Evolutionary conservation across 108 stramenopile species (phyloP).

Genomic region (Skeletonema potamos): DNA sequence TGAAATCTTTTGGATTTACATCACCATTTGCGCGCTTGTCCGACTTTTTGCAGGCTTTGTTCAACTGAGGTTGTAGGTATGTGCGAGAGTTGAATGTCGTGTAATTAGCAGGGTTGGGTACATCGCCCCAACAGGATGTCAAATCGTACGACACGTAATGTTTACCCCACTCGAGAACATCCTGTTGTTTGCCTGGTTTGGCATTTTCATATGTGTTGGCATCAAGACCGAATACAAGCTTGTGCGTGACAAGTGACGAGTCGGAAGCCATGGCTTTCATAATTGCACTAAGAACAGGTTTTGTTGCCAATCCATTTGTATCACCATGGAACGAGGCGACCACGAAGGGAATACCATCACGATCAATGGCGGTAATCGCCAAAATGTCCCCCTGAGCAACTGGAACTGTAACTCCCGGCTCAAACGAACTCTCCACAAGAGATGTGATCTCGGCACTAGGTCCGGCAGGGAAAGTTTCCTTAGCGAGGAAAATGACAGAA

Average conservation of each 20-base stretch:
- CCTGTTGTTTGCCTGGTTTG: constrained; percentile 60
- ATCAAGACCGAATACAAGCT: constrained; percentile 71
- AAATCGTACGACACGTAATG: constrained; percentile 51
- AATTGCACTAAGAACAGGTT: constrained; percentile 61
- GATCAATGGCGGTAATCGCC: constrained; percentile 46
- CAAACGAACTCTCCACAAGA: constrained; percentile 42
- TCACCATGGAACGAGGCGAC: constrained; percentile 76
- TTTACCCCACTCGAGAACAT: constrained; percentile 60
- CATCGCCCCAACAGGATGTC: constrained; percentile 63
- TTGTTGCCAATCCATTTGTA: constrained; percentile 74
- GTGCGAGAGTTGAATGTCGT: constrained; percentile 77
- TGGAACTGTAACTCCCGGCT: constrained; percentile 52
- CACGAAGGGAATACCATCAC: constrained; percentile 45
- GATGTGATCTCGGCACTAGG: constrained; percentile 48
- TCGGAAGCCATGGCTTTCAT: constrained; percentile 43
- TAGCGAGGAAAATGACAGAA: constrained; percentile 62
- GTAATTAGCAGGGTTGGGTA: constrained; percentile 54
- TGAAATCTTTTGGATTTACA: constrained; percentile 79
- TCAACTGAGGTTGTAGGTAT: constrained; percentile 76
- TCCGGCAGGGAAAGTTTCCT: constrained; percentile 44
- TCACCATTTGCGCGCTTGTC: constrained; percentile 64
- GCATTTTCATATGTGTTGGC: constrained; percentile 68
- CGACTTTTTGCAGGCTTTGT: constrained; percentile 64
- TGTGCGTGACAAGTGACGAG: constrained; percentile 36
- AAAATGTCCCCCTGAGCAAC: constrained; percentile 70